phyloP scores from a whole-genome alignment of 1,284 basidiomycete species.

The Cerrena zonata region DNA sequence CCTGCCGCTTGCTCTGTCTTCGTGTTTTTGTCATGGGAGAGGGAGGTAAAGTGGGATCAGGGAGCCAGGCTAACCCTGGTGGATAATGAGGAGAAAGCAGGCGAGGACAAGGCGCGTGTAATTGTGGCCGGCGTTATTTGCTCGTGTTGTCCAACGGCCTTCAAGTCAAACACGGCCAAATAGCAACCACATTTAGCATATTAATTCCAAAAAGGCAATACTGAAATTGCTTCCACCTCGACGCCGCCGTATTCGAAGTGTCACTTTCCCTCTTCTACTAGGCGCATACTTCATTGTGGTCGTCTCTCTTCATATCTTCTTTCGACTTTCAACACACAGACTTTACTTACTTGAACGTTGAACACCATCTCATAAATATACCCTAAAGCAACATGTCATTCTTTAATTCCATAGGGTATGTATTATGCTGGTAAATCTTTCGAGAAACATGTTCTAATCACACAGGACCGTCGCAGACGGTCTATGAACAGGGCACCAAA shows the following conservation, averaged over 20 bases:
- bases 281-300: too few species aligned
- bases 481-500: slow-evolving; percentile 66
- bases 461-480: slow-evolving; percentile 38
- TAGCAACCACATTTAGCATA: slow-evolving; percentile 6
- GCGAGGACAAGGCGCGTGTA: slow-evolving; percentile 6
- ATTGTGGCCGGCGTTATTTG: slow-evolving; percentile 19
- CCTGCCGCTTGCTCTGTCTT: slow-evolving; percentile 38
- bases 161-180: slow-evolving; percentile 23
- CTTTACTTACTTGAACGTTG: background rate
- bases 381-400: slow-evolving; percentile 51
- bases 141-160: slow-evolving; percentile 23
- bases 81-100: background rate
- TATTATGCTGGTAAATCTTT: slow-evolving; percentile 11
- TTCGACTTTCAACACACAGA: background rate
- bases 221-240: slow-evolving; percentile 7
- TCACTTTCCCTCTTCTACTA: too few species aligned
- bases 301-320: background rate
- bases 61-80: slow-evolving; percentile 2
- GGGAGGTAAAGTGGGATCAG: slow-evolving; percentile 1
- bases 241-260: too few species aligned
- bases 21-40: slow-evolving; percentile 34
- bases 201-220: background rate
- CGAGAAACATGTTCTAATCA: background rate
- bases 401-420: slow-evolving; percentile 72
- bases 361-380: background rate